Base-by-base conservation (phyloP, 192 early-diverging fungal genomes). In the Radiomyces spectabilis region DNA sequence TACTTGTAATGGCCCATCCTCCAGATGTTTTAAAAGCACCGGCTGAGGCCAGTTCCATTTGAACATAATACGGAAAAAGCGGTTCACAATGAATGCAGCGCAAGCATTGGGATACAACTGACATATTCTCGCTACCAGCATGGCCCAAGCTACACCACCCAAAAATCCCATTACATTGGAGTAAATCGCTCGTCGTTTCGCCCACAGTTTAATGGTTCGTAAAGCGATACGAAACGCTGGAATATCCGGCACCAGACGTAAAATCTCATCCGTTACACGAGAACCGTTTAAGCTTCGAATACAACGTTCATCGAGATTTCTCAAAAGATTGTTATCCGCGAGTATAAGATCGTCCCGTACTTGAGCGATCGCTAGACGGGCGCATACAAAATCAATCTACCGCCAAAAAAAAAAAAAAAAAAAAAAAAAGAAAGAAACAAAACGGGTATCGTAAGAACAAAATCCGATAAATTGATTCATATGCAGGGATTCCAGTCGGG, bases 101-200 rank as follows among this genome's bases (percentile, higher is more conserved):
- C 86, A 85, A 3, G 93, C 93, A 66, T 94, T 95, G 3, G 96
- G 96, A 59, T 94, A 99, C 27, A 97, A 66, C 67, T 99, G 96
- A 65, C 92, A 95, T 25, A 96, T 85, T 22, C 94, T 72, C 22
- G 94, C 96, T 13, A 95, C 91, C 13, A 92, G 72, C 86, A 99
- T 97, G 4, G 96, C 94, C 96, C 96, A 99, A 3, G 94, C 92
- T 37, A 99, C 89, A 65, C 96, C 96, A 49, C 96, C 96, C 72
- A 99, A 80, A 65, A 99, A 99, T 21, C 96, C 96, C 83, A 96
- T 84, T 3, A 94, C 86, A 68, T 99, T 99, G 3, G 92, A 92
- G 66, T 95, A 99, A 45, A 99, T 82, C 0, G 88, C 91, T 16
- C 91, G 80, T 25, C 46, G 79, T 65, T 97, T 94, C 33, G 96